Evolutionary conservation across 495 filamentous ascomycete genomes (phyloP).

Genomic region (Xylona heveae): DNA sequence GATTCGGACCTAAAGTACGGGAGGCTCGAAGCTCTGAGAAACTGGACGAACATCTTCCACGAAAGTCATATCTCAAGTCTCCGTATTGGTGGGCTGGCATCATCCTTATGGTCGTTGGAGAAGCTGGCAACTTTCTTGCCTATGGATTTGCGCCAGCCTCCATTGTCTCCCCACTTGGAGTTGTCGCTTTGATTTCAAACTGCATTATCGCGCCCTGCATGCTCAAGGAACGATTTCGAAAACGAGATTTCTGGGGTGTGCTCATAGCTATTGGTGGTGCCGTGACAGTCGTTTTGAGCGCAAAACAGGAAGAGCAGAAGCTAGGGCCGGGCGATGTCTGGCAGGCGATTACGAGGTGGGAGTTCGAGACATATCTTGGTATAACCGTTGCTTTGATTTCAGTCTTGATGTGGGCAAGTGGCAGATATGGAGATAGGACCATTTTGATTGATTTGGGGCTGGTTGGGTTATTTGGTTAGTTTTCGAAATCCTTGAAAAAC

Average conservation of each 20-base stretch:
- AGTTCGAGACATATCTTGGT: conserved; percentile 77
- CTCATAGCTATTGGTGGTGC: conserved; percentile 65
- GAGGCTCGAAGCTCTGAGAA: too few species aligned
- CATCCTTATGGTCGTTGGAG: conserved; percentile 75
- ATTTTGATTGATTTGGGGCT: conserved; percentile 86
- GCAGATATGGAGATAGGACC: conserved; percentile 56
- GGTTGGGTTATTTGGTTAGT: conserved; percentile 75
- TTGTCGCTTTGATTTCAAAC: conserved; percentile 87
- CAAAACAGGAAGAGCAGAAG: conserved; percentile 73
- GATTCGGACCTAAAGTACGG: too few species aligned
- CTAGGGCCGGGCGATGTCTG: conserved; percentile 80
- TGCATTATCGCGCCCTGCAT: conserved; percentile 87
- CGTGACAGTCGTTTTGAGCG: conserved; percentile 85
- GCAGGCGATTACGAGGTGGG: conserved; percentile 69
- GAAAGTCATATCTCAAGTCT: conserved; percentile 60
- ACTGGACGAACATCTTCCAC: conserved; percentile 11
- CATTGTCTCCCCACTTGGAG: conserved; percentile 89
- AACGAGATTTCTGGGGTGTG: conserved; percentile 75
- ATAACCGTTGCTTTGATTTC: conserved; percentile 52
- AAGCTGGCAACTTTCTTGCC: conserved; percentile 88
- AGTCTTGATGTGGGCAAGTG: conserved; percentile 59
- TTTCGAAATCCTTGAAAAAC: not conserved
- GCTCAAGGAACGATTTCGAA: conserved; percentile 72
- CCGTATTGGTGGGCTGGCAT: conserved; percentile 95
- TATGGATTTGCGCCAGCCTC: conserved; percentile 98